These are phyloP conservation scores for Rhynchospora pubera DNA, from an alignment of 176 grass and related monocot species.

Conservation along the genomic window DNA sequence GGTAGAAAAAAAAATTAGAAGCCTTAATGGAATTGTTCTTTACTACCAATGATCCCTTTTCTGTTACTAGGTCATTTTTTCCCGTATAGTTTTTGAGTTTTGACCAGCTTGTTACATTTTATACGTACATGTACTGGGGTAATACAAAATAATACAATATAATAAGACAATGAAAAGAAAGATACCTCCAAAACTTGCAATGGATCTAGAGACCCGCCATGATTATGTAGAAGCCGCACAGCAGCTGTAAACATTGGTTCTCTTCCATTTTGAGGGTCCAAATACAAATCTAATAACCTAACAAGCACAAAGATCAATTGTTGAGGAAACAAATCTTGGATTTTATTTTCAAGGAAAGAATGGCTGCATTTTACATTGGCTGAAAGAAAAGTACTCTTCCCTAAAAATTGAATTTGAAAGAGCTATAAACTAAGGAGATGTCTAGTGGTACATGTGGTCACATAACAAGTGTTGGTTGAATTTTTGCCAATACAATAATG, in stretches of 20 bases:
- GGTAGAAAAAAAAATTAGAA: background rate
- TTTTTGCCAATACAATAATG: background rate
- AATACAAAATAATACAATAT: background rate
- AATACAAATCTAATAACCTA: conserved; percentile 94
- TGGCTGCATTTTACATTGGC: too few species aligned
- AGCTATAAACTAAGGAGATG: conserved; percentile 13
- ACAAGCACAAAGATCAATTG: background rate
- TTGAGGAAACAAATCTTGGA: background rate
- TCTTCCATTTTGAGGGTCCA: conserved; percentile 91
- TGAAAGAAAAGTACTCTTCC: too few species aligned
- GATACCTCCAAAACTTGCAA: conserved; percentile 95
- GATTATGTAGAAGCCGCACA: conserved; percentile 94
- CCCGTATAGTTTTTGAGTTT: background rate
- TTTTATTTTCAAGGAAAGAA: too few species aligned
- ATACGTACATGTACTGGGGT: background rate
- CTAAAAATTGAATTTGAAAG: conserved; percentile 10
- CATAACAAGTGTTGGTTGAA: background rate
- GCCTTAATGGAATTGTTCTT: background rate
- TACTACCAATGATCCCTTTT: background rate
- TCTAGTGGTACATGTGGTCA: too few species aligned
- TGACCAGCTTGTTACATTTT: background rate
- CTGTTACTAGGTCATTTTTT: background rate
- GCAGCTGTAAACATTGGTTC: conserved; percentile 96
- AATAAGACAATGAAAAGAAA: conserved; percentile 13
- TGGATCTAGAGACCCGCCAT: conserved; percentile 84